Percentiles rank a stretch among this genome's conserved stretches.
Evolutionary conservation across 441 rosid species (phyloP).

Genomic region (Corymbia citriodora): DNA sequence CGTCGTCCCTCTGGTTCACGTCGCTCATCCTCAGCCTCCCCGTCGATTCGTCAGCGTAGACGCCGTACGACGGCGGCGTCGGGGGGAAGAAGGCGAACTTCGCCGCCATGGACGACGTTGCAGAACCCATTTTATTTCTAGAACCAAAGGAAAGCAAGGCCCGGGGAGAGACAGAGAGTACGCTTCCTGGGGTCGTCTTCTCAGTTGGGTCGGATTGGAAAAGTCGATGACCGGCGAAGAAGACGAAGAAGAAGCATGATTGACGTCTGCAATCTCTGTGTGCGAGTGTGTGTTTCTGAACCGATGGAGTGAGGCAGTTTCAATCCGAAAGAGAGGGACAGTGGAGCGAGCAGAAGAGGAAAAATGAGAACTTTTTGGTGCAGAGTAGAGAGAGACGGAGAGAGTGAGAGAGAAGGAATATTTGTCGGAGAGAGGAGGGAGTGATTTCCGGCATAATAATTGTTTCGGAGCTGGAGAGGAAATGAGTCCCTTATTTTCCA

Average conservation of each 20-base stretch:
- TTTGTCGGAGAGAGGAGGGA: not conserved
- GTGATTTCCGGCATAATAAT: not conserved
- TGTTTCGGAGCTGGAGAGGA: not conserved
- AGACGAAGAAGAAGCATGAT: not conserved
- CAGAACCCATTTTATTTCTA: conserved; percentile 28
- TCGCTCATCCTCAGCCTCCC: conserved; percentile 38
- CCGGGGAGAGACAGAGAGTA: not conserved
- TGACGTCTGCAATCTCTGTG: not conserved
- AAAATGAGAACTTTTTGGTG: not conserved
- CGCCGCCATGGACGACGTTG: conserved; percentile 57
- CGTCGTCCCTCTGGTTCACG: conserved; percentile 28
- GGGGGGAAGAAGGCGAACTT: conserved; percentile 61
- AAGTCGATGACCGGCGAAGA: not conserved
- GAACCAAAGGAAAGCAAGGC: not conserved
- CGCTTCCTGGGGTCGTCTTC: not conserved
- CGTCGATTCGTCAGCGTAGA: conserved; percentile 26
- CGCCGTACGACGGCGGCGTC: conserved; percentile 40
- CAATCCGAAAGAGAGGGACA: not conserved
- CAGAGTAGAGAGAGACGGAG: not conserved
- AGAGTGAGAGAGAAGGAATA: not conserved
- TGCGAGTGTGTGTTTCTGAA: not conserved
- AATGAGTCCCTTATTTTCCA: not conserved
- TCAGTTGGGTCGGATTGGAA: not conserved
- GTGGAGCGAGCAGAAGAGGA: not conserved
- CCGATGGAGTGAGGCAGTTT: not conserved